These are phyloP conservation scores for Aspergillus brasiliensis DNA, from an alignment of 2,329 filamentous ascomycete genomes.

Conservation along the genomic window DNA sequence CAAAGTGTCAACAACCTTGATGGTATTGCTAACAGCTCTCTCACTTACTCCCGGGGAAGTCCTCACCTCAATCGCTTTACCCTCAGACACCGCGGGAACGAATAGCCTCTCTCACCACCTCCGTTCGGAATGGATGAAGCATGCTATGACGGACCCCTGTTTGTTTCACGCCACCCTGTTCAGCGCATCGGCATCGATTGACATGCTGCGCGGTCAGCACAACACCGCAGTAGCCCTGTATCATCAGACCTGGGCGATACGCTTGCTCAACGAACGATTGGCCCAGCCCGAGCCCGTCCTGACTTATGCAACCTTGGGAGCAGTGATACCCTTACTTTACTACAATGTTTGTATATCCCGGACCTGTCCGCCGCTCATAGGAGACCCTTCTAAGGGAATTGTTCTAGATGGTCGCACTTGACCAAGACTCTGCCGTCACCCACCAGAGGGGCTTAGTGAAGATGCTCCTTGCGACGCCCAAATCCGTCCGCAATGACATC, in stretches of 20 bases:
- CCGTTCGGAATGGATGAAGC: not conserved
- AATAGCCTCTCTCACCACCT: not conserved
- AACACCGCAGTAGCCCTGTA: not conserved
- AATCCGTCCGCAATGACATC: not conserved
- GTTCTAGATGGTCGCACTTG: not conserved
- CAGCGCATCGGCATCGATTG: not conserved
- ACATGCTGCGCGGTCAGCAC: not conserved
- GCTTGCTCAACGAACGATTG: not conserved
- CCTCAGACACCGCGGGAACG: too few species aligned
- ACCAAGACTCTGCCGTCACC: not conserved
- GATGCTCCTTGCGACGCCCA: not conserved
- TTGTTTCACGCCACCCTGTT: not conserved
- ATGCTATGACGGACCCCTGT: not conserved
- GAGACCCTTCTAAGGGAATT: too few species aligned
- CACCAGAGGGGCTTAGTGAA: slow-evolving; percentile 1
- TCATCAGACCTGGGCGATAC: slow-evolving; percentile 3
- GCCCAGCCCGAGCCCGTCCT: not conserved
- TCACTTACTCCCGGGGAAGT: too few species aligned
- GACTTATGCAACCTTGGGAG: not conserved
- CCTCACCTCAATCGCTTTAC: too few species aligned
- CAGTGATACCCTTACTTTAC: slow-evolving; percentile 2
- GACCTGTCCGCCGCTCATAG: too few species aligned
- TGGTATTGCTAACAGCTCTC: too few species aligned
- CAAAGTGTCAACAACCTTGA: too few species aligned
- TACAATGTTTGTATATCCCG: not conserved